phyloP scores from a whole-genome alignment of 1,139 yeast species.

The Blastobotrys illinoisensis region DNA sequence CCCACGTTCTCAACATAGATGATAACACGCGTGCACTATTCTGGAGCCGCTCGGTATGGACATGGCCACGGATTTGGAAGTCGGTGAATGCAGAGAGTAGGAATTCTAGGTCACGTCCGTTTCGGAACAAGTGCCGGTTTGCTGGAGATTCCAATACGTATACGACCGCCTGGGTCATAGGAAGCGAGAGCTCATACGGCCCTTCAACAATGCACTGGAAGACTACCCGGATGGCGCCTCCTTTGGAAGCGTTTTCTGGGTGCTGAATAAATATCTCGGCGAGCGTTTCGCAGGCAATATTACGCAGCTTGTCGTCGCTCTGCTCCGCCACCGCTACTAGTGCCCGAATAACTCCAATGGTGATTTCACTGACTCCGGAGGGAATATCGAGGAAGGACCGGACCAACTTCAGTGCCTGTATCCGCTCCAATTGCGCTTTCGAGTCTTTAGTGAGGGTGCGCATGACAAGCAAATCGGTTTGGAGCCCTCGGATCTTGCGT shows the following conservation, averaged over 20 bases:
- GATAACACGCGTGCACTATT: slow-evolving; percentile 59
- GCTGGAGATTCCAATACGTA: slow-evolving; percentile 56
- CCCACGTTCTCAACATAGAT: slow-evolving; percentile 61
- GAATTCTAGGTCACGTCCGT: slow-evolving; percentile 60
- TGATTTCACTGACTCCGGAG: slow-evolving; percentile 51
- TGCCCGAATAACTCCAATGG: slow-evolving; percentile 65
- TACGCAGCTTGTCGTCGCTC: slow-evolving; percentile 50
- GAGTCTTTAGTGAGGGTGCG: slow-evolving; percentile 56
- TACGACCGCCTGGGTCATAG: slow-evolving; percentile 52
- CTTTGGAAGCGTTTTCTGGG: slow-evolving; percentile 55
- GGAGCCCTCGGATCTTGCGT: slow-evolving; percentile 39
- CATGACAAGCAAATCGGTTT: slow-evolving; percentile 59
- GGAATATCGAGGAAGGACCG: slow-evolving; percentile 57
- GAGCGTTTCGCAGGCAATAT: slow-evolving; percentile 59
- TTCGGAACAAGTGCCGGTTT: slow-evolving; percentile 51
- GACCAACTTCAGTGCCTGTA: slow-evolving; percentile 70
- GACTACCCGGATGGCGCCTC: slow-evolving; percentile 61
- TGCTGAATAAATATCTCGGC: slow-evolving; percentile 60
- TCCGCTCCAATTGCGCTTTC: slow-evolving; percentile 56
- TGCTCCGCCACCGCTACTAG: slow-evolving; percentile 67
- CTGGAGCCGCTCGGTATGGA: slow-evolving; percentile 51
- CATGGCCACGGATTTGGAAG: slow-evolving; percentile 41
- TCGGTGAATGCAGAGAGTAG: slow-evolving; percentile 65
- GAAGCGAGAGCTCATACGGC: slow-evolving; percentile 50
- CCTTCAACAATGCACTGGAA: slow-evolving; percentile 59